phyloP scores from a whole-genome alignment of 1,284 basidiomycete species.

The Leccinum pallidistipes region DNA sequence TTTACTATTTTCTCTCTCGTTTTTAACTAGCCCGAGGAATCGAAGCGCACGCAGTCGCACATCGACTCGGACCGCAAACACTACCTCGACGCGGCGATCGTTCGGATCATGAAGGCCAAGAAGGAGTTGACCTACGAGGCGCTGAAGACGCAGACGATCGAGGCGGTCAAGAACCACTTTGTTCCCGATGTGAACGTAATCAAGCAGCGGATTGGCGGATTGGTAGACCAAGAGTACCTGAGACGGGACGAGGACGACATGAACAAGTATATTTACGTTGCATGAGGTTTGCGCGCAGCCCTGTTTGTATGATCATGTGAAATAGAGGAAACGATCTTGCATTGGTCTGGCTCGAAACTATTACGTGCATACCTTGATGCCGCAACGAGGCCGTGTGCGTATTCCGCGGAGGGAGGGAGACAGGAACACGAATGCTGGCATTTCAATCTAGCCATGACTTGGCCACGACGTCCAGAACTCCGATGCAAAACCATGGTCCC shows the following conservation, averaged over 20 bases:
- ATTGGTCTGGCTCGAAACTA: background rate
- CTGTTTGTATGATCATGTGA: background rate
- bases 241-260: conserved; percentile 71
- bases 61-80: conserved; percentile 88
- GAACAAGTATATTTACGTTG: conserved; percentile 77
- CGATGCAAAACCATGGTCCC: background rate
- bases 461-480: background rate
- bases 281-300: conserved; percentile 30
- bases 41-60: conserved; percentile 76
- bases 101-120: conserved; percentile 91
- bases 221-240: conserved; percentile 89
- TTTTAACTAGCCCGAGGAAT: conserved; percentile 74
- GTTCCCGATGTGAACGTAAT: conserved; percentile 72
- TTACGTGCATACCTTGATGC: background rate
- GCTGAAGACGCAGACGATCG: conserved; percentile 77
- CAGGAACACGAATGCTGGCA: background rate
- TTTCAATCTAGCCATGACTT: background rate
- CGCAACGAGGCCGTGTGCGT: background rate
- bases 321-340: background rate
- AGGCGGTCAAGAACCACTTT: conserved; percentile 80
- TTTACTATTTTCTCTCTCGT: background rate
- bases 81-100: conserved; percentile 90
- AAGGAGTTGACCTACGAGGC: conserved; percentile 80
- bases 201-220: conserved; percentile 78
- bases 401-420: background rate